Percentiles rank a stretch among this genome's conserved stretches.
These are phyloP conservation scores for Rheum nobile DNA, from an alignment of 148 eudicot genomes.

Conservation along the genomic window DNA sequence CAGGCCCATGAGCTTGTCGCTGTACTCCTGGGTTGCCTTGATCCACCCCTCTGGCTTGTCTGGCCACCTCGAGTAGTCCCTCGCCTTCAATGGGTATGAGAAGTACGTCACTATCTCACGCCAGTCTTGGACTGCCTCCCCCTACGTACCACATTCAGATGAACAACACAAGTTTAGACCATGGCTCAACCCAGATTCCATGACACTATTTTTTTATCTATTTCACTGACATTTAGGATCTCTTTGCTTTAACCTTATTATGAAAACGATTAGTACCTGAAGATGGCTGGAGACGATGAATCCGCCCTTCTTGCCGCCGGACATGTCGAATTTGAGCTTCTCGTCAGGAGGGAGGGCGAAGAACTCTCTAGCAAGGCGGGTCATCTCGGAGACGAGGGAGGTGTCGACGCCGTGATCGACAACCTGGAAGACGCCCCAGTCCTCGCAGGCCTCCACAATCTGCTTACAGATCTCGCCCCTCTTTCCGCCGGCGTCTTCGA, in stretches of 20 bases:
- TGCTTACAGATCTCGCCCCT: constrained; percentile 49
- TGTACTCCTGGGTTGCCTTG: constrained; percentile 48
- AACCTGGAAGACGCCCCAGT: constrained; percentile 89
- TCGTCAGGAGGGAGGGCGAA: constrained; percentile 62
- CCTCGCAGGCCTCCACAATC: constrained; percentile 74
- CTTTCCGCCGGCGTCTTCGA: constrained; percentile 29
- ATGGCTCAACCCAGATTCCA: too few relatives aligned
- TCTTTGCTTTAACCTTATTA: too few relatives aligned
- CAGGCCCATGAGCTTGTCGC: constrained; percentile 61
- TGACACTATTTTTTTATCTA: too few relatives aligned
- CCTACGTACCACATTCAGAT: too few relatives aligned
- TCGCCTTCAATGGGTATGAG: constrained; percentile 55
- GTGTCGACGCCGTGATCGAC: constrained; percentile 71
- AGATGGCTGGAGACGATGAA: constrained; percentile 95
- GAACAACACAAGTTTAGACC: too few relatives aligned
- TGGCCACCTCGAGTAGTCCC: constrained; percentile 95
- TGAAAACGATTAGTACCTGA: too few relatives aligned
- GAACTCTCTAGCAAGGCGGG: constrained; percentile 50
- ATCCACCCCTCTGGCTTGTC: constrained; percentile 86
- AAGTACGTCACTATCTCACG: constrained; percentile 82
- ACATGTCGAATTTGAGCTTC: constrained; percentile 81
- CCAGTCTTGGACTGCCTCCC: constrained; percentile 83
- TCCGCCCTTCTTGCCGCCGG: constrained; percentile 95
- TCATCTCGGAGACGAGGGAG: constrained; percentile 48
- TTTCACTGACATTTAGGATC: too few relatives aligned